Percentiles rank a stretch among this genome's conserved stretches.
These are phyloP conservation scores for Komagataella populi DNA, from an alignment of 805 yeast genomes.

Conservation along the genomic window DNA sequence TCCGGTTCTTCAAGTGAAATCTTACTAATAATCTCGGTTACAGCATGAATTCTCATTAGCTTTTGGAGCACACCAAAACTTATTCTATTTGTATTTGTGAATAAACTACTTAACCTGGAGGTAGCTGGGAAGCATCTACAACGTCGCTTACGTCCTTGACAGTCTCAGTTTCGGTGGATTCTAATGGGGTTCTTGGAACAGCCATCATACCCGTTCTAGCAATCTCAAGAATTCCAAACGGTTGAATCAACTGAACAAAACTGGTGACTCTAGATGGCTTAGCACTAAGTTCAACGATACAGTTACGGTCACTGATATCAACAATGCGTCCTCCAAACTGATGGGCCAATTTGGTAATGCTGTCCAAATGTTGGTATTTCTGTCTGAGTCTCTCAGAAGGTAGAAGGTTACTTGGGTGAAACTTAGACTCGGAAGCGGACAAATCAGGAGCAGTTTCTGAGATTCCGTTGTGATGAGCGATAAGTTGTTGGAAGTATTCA, in stretches of 20 bases:
- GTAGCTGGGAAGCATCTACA: conserved; percentile 81
- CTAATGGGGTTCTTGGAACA: conserved; percentile 86
- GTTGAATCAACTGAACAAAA: conserved; percentile 79
- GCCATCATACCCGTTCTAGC: conserved; percentile 99
- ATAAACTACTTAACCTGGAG: conserved; percentile 62
- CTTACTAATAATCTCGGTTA: background rate
- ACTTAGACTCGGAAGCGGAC: conserved; percentile 28
- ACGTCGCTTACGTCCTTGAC: conserved; percentile 47
- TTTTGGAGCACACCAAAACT: background rate
- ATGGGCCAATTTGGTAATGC: conserved; percentile 63
- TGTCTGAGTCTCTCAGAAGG: conserved; percentile 90
- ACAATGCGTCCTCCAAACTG: conserved; percentile 91
- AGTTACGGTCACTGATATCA: conserved; percentile 86
- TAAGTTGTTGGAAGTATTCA: conserved; percentile 92
- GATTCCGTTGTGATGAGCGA: conserved; percentile 64
- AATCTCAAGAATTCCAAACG: conserved; percentile 91
- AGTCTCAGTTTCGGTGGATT: conserved; percentile 27
- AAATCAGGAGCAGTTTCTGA: conserved; percentile 27
- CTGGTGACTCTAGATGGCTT: conserved; percentile 84
- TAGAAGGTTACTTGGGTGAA: conserved; percentile 82
- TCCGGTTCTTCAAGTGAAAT: background rate
- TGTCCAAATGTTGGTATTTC: conserved; percentile 79
- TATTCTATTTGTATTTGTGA: background rate
- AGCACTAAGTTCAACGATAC: conserved; percentile 88
- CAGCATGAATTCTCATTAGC: background rate